Evolutionary conservation across 805 yeast species (phyloP).

Genomic region (Ogataea thermomethanolica): DNA sequence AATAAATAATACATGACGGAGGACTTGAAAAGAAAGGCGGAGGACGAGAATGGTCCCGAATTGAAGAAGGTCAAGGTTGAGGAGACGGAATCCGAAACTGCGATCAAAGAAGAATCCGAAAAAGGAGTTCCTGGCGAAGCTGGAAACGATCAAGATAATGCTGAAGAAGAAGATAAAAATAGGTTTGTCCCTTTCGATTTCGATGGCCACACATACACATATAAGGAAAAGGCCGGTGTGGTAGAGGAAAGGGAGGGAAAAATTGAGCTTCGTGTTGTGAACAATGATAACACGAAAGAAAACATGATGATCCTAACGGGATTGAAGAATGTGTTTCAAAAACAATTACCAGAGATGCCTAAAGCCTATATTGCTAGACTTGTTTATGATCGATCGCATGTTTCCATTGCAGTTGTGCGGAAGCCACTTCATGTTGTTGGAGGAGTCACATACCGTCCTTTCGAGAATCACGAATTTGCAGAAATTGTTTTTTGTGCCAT

Average conservation of each 20-base stretch:
- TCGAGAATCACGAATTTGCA: conserved; percentile 85
- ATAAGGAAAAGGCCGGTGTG: conserved; percentile 90
- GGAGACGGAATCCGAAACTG: conserved; percentile 11
- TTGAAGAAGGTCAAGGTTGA: conserved; percentile 6
- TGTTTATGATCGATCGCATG: conserved; percentile 90
- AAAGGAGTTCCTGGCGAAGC: conserved; percentile 25
- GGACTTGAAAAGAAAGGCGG: conserved; percentile 9
- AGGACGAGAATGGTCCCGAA: conserved; percentile 3
- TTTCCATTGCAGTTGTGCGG: conserved; percentile 93
- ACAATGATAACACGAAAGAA: conserved; percentile 86
- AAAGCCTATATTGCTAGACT: conserved; percentile 91
- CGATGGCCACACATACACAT: conserved; percentile 78
- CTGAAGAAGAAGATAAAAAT: conserved; percentile 40
- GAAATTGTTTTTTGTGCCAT: conserved; percentile 99
- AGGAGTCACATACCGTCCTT: conserved; percentile 95
- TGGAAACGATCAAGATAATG: conserved; percentile 30
- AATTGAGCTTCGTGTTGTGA: conserved; percentile 94
- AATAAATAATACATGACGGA: conserved; percentile 5
- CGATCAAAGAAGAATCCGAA: conserved; percentile 22
- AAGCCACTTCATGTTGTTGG: conserved; percentile 89
- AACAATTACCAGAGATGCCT: conserved; percentile 98
- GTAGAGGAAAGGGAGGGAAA: conserved; percentile 90
- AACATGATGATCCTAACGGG: conserved; percentile 92
- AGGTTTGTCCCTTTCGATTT: conserved; percentile 49
- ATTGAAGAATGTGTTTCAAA: conserved; percentile 90